Evolutionary conservation across 192 early-diverging fungal species (phyloP).

Genomic region (Backusella psychrophila): DNA sequence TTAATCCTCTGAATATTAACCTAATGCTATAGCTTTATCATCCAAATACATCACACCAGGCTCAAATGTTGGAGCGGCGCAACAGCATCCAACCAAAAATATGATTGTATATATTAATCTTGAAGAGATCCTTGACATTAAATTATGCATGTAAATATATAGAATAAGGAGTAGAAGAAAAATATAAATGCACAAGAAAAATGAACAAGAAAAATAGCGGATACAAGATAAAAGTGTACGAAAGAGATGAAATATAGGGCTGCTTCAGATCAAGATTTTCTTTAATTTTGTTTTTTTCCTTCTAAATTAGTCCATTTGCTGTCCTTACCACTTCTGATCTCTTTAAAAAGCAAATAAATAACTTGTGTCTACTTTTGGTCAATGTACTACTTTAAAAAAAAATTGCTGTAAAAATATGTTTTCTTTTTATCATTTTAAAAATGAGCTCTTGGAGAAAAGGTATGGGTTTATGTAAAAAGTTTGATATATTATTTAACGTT

Average conservation of each 20-base stretch:
- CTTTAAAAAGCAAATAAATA: constrained; percentile 8
- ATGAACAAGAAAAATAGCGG: neutral
- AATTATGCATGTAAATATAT: neutral
- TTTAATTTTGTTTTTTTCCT: neutral
- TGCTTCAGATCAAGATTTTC: neutral
- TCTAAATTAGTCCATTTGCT: neutral
- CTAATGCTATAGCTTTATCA: constrained; percentile 8
- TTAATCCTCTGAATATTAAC: neutral
- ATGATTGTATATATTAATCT: neutral
- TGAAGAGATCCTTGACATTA: neutral
- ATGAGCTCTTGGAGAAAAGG: too few species aligned
- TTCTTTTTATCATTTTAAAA: too few species aligned
- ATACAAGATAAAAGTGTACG: neutral
- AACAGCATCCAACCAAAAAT: neutral
- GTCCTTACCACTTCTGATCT: neutral
- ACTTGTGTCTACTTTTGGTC: constrained; percentile 4
- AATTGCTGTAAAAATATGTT: too few species aligned
- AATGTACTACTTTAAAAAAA: constrained; percentile 1
- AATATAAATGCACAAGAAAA: neutral
- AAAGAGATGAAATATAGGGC: neutral
- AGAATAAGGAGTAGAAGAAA: neutral
- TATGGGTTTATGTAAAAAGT: too few species aligned
- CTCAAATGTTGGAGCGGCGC: neutral
- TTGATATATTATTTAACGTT: too few species aligned
- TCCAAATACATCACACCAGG: constrained; percentile 3